phyloP scores from a whole-genome alignment of 352 stramenopile species.

The Halophytophthora polymorphica region DNA sequence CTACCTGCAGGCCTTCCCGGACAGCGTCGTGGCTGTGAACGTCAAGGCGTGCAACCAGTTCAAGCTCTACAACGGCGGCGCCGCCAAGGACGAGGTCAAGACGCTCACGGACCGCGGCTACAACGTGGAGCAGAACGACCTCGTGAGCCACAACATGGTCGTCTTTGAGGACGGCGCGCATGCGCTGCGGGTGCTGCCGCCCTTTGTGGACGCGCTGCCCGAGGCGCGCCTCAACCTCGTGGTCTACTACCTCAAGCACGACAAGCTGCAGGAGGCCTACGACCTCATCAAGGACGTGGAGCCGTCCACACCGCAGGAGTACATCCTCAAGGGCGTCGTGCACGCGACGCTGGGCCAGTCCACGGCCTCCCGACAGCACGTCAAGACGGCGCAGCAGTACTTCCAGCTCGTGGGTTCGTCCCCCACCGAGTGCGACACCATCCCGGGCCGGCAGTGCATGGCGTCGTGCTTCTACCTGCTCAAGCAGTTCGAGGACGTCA shows the following conservation, averaged over 20 bases:
- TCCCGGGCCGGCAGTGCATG: slow-evolving; percentile 96
- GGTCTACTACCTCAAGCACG: slow-evolving; percentile 91
- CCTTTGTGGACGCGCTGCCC: slow-evolving; percentile 90
- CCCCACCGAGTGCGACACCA: slow-evolving; percentile 95
- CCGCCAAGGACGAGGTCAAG: slow-evolving; percentile 94
- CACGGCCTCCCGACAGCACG: slow-evolving; percentile 85
- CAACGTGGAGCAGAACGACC: slow-evolving; percentile 89
- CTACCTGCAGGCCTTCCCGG: slow-evolving; percentile 91
- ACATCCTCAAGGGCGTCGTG: slow-evolving; percentile 90
- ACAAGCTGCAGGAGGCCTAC: slow-evolving; percentile 92
- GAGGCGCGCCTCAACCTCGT: slow-evolving; percentile 96
- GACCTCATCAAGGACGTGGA: slow-evolving; percentile 95
- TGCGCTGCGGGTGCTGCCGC: slow-evolving; percentile 90
- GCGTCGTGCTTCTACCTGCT: slow-evolving; percentile 96
- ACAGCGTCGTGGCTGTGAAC: slow-evolving; percentile 93
- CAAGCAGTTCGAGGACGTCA: slow-evolving; percentile 96
- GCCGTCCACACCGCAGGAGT: slow-evolving; percentile 91
- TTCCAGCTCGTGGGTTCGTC: slow-evolving; percentile 93
- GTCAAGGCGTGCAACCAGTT: slow-evolving; percentile 98
- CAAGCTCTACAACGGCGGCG: slow-evolving; percentile 95
- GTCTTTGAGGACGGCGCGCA: slow-evolving; percentile 94
- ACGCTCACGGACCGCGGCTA: slow-evolving; percentile 87
- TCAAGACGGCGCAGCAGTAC: slow-evolving; percentile 93
- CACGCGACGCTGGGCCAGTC: slow-evolving; percentile 90
- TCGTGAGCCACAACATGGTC: slow-evolving; percentile 96